Base-by-base conservation (phyloP, 2,329 filamentous ascomycete species). In the Phyllosticta citriasiana region DNA sequence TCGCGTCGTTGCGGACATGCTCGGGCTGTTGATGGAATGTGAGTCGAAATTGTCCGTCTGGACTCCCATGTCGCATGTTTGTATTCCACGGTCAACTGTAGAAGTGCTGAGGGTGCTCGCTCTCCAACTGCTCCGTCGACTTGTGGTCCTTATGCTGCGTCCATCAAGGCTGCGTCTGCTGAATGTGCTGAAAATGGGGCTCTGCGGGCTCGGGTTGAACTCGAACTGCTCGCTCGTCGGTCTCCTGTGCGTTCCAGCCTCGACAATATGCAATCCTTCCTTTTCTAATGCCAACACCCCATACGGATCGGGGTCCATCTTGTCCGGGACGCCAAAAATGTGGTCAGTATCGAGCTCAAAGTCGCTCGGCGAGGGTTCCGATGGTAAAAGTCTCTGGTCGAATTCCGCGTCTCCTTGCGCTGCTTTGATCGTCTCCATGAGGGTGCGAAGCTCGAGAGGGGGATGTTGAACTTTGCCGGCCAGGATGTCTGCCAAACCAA, bases 201-300 rank as follows among this genome's bases (percentile, higher is more conserved):
- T 96, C 9, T 84, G 84, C 1, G 89, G 88, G 58, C 81, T 84
- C 2, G 90, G 88, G 66, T 85, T 85, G 73, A 89, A 94, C 69
- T 93, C 89, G 72, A 97, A 95, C 66, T 88, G 84, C 62, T 87
- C 90, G 76, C 87, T 91, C 25, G 83, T 80, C 2, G 91, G 90
- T 60, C 90, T 81, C 59, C 84, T 79, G 57, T 85, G 84, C 2
- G 87, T 88, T 35, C 91, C 91, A n/a, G 92, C 92, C 76, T 97
- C 92, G 58, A 89, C 84, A 66, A 97, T 94, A 67, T 93, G 89
- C 61, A 97, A 78, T 2, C 93, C 93, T 63, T 91, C 89, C 78
- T 91, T 87, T 71, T 96, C 91, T n/a, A 97, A 77, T 7, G 93
- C 92, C 65, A 92, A 82, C 26, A 97, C 88, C 25, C 93, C 93